Evolutionary conservation across 441 rosid genomes (phyloP).

Genomic region (Syzygium malaccense): DNA sequence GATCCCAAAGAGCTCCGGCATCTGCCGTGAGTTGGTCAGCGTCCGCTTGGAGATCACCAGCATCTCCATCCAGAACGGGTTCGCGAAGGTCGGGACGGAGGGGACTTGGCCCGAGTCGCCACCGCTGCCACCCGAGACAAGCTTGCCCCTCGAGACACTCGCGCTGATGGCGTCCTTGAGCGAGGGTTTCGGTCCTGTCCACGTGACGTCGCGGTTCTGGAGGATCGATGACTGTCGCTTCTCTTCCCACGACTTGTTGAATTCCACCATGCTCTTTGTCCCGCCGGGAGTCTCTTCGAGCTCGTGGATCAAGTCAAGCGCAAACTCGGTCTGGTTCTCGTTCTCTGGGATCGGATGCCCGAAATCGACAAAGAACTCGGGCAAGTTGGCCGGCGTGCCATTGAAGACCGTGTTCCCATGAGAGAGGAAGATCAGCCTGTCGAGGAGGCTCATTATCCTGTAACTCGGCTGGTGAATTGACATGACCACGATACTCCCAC

Average conservation of each 20-base stretch:
- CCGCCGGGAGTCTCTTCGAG: slow-evolving; percentile 9
- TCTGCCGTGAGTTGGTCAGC: slow-evolving; percentile 56
- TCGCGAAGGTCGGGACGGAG: slow-evolving; percentile 54
- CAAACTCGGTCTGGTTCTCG: slow-evolving; percentile 11
- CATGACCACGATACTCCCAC: slow-evolving; percentile 12
- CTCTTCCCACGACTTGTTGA: slow-evolving; percentile 7
- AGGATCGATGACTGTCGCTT: neutral
- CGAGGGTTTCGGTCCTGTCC: neutral
- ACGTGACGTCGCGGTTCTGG: neutral
- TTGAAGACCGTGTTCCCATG: slow-evolving; percentile 4
- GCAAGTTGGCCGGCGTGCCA: slow-evolving; percentile 2
- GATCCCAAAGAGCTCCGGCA: slow-evolving; percentile 69
- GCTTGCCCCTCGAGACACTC: slow-evolving; percentile 10
- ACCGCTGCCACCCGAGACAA: slow-evolving; percentile 29
- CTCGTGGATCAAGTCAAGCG: slow-evolving; percentile 10
- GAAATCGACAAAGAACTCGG: slow-evolving; percentile 2
- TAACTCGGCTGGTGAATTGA: slow-evolving; percentile 13
- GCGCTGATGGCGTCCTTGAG: slow-evolving; percentile 13
- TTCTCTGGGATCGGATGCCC: slow-evolving; percentile 12
- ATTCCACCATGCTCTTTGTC: slow-evolving; percentile 1
- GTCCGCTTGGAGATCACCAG: slow-evolving; percentile 67
- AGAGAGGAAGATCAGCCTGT: slow-evolving; percentile 11
- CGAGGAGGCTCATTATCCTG: slow-evolving; percentile 9
- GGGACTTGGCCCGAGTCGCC: slow-evolving; percentile 16
- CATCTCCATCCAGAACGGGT: slow-evolving; percentile 73